Evolutionary conservation across 306 rosid species (phyloP), one percentile per base, ranked within the genome.

Genomic region (Acacia crassicarpa): DNA sequence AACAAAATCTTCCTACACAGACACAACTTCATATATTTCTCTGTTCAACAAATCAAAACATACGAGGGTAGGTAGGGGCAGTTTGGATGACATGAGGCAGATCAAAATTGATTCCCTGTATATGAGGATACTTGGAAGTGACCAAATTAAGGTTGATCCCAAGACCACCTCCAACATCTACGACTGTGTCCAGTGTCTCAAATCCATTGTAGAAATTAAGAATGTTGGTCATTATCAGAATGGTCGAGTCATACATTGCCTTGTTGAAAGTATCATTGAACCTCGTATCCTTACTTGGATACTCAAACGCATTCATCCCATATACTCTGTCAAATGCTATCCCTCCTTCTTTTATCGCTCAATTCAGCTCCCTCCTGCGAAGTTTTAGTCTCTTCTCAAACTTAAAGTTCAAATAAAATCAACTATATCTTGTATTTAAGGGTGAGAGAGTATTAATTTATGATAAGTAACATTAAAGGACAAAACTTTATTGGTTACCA

Each of bases 131-230:
- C 75, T 78, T 87, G 16, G 95, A 85, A 27, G 86, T 86, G 76
- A 91, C 86, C 9, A 85, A n/a, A 0, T 69, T 78, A 41, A 93
- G 90, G 19, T 87, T 85, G 12, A 76, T 80, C 12, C 94, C 97
- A 15, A 88, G 61, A 17, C 93, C 89, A 77, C 92, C 94, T 20
- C 94, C 94, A 81, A 92, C 91, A 82, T 92, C 94, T 14, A 91
- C 92, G 0, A 91, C 30, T 59, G 32, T 86, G 8, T 80, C 69
- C 9, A 89, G 48, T 22, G 80, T 17, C 23, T 78, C 80, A 78
- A 92, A 84, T 6, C 92, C 93, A 22, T 85, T 22, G 83, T 88
- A 91, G 9, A 58, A 15, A 19, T 87, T 58, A 8, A 93, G 89
- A 41, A 86, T 23, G 43, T 74, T 87, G 43, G 87, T 87, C 4